Conservation (phyloP, 306 rosid genomes). For the Ormosia semicastrata region DNA sequence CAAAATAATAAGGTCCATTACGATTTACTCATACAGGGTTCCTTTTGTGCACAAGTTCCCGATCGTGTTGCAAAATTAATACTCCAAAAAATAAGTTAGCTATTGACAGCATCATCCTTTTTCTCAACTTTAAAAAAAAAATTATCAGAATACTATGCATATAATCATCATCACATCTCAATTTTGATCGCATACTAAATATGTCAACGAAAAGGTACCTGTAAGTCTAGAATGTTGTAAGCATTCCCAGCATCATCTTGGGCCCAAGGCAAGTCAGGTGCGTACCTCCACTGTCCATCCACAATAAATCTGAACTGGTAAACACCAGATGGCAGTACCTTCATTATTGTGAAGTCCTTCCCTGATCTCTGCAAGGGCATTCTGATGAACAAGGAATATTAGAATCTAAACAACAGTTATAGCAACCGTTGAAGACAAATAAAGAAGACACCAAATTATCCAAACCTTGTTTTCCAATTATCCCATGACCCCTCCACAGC, state of each 20-base stretch:
- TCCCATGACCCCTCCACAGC: slow-evolving; percentile 99
- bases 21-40: not conserved
- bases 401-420: slow-evolving; percentile 19
- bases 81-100: not conserved
- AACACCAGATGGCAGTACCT: slow-evolving; percentile 97
- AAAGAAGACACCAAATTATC: not conserved
- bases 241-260: slow-evolving; percentile 80
- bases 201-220: slow-evolving; percentile 48
- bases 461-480: slow-evolving; percentile 86
- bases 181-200: slow-evolving; percentile 9
- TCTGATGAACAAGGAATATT: slow-evolving; percentile 52
- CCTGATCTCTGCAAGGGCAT: slow-evolving; percentile 85
- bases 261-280: slow-evolving; percentile 80
- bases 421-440: slow-evolving; percentile 24
- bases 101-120: not conserved
- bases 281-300: slow-evolving; percentile 85
- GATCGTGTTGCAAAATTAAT: not conserved
- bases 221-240: slow-evolving; percentile 81
- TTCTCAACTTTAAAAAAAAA: slow-evolving; percentile 5
- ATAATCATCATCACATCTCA: not conserved
- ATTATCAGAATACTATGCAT: not conserved
- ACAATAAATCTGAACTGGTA: slow-evolving; percentile 92
- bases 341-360: slow-evolving; percentile 91
- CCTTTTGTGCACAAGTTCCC: slow-evolving; percentile 10
- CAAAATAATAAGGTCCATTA: not conserved